These are phyloP conservation scores for Colletotrichum sp. DNA, from an alignment of 2,329 filamentous ascomycete genomes.

Conservation along the genomic window DNA sequence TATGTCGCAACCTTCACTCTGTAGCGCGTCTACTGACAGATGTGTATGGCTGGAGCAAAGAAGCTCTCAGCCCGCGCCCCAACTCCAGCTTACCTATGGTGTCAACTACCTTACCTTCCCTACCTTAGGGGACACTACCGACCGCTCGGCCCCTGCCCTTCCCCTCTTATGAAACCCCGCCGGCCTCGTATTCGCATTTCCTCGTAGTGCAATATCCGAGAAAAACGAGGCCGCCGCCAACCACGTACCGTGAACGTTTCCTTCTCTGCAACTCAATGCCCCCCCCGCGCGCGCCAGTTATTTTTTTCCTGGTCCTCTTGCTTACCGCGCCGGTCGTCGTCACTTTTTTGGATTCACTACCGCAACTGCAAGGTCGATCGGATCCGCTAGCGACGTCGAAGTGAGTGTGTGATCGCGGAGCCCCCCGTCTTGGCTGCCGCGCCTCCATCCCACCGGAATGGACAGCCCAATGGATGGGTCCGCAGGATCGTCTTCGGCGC, in stretches of 20 bases:
- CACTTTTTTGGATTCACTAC: neutral
- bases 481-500: constrained; percentile 13
- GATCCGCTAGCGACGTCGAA: neutral
- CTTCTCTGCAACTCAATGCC: constrained; percentile 8
- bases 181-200: constrained; percentile 12
- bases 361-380: neutral
- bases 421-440: neutral
- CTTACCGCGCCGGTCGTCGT: neutral
- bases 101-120: neutral
- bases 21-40: neutral
- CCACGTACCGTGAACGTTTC: constrained; percentile 6
- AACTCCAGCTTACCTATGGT: neutral
- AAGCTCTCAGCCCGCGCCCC: neutral
- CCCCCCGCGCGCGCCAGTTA: neutral
- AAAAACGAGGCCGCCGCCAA: constrained; percentile 19
- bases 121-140: too few relatives aligned
- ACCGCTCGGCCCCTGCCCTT: neutral
- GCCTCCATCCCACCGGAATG: neutral
- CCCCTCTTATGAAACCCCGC: neutral
- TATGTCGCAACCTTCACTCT: neutral
- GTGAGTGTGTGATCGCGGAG: neutral
- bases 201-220: constrained; percentile 6
- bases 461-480: constrained; percentile 20
- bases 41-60: neutral
- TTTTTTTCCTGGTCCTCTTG: neutral